Evolutionary conservation across 2,329 filamentous ascomycete genomes (phyloP).

Genomic region (Stachybotrys echinatus): DNA sequence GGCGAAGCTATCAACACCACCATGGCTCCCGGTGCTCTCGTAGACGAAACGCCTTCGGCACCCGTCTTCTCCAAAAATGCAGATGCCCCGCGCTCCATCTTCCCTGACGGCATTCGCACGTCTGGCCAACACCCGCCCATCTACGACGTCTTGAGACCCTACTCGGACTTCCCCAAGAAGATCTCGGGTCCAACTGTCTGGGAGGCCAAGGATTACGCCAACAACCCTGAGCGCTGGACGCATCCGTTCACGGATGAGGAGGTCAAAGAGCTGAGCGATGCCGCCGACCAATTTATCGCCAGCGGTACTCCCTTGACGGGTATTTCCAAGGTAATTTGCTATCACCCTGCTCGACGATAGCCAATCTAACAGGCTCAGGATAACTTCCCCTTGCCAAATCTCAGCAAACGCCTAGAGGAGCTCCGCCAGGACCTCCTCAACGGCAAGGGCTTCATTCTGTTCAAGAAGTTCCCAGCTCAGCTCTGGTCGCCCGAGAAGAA

Average conservation of each 20-base stretch:
- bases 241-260: conserved; percentile 65
- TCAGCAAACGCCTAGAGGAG: conserved; percentile 26
- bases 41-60: conserved; percentile 10
- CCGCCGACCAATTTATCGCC: conserved; percentile 65
- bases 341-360: not conserved
- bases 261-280: conserved; percentile 58
- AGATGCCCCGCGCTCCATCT: conserved; percentile 22
- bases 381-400: conserved; percentile 38
- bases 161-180: conserved; percentile 63
- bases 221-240: conserved; percentile 66
- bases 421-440: conserved; percentile 51
- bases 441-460: conserved; percentile 85
- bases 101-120: conserved; percentile 44
- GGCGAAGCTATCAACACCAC: not conserved
- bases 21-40: conserved; percentile 19
- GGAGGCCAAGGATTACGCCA: conserved; percentile 60
- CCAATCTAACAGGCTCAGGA: conserved; percentile 11
- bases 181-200: conserved; percentile 71
- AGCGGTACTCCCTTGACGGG: conserved; percentile 63
- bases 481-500: conserved; percentile 75
- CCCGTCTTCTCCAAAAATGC: conserved; percentile 14
- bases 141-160: conserved; percentile 58
- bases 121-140: conserved; percentile 70
- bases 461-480: conserved; percentile 76
- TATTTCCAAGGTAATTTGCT: conserved; percentile 38